Evolutionary conservation across 768 basidiomycete species (phyloP).

Genomic region (Hericium coralloides): DNA sequence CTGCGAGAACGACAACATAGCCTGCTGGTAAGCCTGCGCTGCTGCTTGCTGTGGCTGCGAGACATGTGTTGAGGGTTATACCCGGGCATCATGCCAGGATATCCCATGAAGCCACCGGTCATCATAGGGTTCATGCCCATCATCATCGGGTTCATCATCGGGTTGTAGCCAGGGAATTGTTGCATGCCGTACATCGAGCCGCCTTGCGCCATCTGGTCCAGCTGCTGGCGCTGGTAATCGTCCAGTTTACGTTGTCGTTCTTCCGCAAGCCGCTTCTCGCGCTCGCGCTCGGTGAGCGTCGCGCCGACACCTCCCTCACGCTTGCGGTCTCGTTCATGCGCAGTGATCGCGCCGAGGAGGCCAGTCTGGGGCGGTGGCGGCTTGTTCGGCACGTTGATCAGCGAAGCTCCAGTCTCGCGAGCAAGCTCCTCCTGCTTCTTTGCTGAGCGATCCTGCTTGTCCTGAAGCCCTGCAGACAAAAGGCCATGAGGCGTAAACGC

Average conservation of each 20-base stretch:
- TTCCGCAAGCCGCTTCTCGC: conserved; percentile 87
- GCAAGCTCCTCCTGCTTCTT: conserved; percentile 93
- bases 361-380: conserved; percentile 94
- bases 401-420: conserved; percentile 80
- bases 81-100: conserved; percentile 44
- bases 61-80: conserved; percentile 72
- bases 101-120: conserved; percentile 43
- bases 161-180: conserved; percentile 41
- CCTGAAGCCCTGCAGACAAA: conserved; percentile 89
- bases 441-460: conserved; percentile 92
- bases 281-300: conserved; percentile 88
- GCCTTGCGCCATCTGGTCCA: conserved; percentile 83
- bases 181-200: conserved; percentile 59
- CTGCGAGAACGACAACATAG: conserved; percentile 74
- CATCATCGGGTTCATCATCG: conserved; percentile 72
- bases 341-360: conserved; percentile 90
- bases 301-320: conserved; percentile 94
- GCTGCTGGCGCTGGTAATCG: conserved; percentile 79
- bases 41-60: conserved; percentile 81
- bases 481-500: conserved; percentile 93
- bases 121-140: conserved; percentile 48
- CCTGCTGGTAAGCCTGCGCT: conserved; percentile 80
- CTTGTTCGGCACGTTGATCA: conserved; percentile 94
- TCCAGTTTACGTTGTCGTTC: conserved; percentile 90
- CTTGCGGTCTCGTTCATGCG: conserved; percentile 89